Conservation (phyloP, 108 stramenopile species). For the Cyclotella baltica region DNA sequence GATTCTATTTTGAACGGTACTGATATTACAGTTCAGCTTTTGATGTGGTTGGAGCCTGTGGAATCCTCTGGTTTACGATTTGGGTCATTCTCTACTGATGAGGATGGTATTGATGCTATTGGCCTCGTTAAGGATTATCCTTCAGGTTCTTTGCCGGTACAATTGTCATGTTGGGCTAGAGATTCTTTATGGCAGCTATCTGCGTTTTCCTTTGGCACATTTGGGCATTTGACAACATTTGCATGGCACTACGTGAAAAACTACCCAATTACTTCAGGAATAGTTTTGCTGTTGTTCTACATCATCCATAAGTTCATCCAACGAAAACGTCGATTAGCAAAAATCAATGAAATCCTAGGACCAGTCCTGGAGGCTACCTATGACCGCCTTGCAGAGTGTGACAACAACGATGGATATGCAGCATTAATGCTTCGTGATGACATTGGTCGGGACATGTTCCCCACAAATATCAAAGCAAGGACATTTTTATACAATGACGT, state of each 20-base stretch:
- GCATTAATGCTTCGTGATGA: conserved; percentile 45
- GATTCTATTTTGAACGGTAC: neutral
- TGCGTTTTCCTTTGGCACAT: neutral
- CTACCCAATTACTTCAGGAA: conserved; percentile 21
- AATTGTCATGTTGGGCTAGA: conserved; percentile 23
- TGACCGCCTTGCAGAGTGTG: conserved; percentile 47
- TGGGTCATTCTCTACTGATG: conserved; percentile 28
- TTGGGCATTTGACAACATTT: conserved; percentile 12
- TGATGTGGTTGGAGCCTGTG: conserved; percentile 41
- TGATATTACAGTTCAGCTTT: conserved; percentile 11
- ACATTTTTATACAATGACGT: conserved; percentile 40
- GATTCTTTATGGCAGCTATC: conserved; percentile 33
- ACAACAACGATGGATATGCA: conserved; percentile 46
- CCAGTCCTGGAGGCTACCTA: conserved; percentile 34
- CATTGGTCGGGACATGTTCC: conserved; percentile 45
- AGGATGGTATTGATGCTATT: conserved; percentile 22
- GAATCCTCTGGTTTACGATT: conserved; percentile 26
- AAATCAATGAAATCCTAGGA: conserved; percentile 30
- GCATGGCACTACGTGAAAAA: conserved; percentile 2
- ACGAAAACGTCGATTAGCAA: conserved; percentile 25
- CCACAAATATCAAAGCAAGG: conserved; percentile 31
- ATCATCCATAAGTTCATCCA: neutral
- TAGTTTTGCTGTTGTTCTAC: conserved; percentile 8
- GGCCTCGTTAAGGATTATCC: conserved; percentile 30
- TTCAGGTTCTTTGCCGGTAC: conserved; percentile 28